Conservation (phyloP, 768 basidiomycete species). For the Hypholoma fasciculare region DNA sequence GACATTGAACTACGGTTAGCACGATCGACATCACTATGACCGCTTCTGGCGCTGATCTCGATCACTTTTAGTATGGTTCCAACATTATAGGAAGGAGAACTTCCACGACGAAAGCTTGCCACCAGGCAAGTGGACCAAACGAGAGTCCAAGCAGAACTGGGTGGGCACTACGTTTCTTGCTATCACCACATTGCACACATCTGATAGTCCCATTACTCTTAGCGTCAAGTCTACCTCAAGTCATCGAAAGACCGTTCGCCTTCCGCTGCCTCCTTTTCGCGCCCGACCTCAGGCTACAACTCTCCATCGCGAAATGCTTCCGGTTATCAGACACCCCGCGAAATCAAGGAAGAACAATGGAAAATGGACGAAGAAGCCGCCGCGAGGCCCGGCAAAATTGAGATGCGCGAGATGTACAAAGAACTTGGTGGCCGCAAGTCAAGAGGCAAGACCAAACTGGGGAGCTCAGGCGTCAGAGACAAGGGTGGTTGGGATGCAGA, state of each 20-base stretch:
- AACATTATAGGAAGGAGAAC: conserved; percentile 84
- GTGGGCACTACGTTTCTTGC: conserved; percentile 31
- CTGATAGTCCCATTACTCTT: neutral
- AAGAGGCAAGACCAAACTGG: conserved; percentile 72
- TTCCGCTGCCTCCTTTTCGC: conserved; percentile 32
- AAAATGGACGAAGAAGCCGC: conserved; percentile 49
- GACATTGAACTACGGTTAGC: conserved; percentile 85
- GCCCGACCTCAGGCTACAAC: conserved; percentile 43
- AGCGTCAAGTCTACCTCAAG: conserved; percentile 57
- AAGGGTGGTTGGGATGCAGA: conserved; percentile 71
- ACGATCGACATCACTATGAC: neutral
- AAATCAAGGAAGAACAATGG: conserved; percentile 80
- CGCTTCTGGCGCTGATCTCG: conserved; percentile 2
- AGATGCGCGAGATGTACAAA: conserved; percentile 93
- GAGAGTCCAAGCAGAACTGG: conserved; percentile 95
- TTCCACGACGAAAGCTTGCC: conserved; percentile 81
- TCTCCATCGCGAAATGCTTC: conserved; percentile 43
- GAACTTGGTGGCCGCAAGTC: conserved; percentile 85
- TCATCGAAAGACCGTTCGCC: conserved; percentile 42
- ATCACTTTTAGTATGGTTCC: conserved; percentile 80
- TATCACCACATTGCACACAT: conserved; percentile 5
- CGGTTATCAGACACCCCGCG: conserved; percentile 79
- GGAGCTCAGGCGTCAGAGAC: conserved; percentile 66
- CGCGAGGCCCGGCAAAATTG: conserved; percentile 67
- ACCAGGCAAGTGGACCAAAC: conserved; percentile 87